Evolutionary conservation across 108 stramenopile species (phyloP).

Genomic region (Parmales sp.): DNA sequence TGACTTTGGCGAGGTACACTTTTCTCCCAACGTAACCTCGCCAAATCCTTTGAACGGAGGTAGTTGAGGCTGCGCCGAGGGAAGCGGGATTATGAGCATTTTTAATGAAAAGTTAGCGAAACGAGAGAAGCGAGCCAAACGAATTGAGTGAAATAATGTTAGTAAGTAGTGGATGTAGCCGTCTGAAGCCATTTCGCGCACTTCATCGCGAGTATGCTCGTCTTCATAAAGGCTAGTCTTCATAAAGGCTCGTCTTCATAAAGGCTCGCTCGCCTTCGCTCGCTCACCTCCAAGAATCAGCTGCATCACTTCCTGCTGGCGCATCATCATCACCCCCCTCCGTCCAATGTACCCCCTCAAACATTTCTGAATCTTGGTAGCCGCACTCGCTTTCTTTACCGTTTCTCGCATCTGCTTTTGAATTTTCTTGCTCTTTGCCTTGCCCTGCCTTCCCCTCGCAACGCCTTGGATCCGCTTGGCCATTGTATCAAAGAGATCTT

Average conservation of each 20-base stretch:
- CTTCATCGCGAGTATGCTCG: no score
- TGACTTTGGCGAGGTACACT: slow-evolving; percentile 4
- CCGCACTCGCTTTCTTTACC: not conserved
- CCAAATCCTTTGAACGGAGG: not conserved
- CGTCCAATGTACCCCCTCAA: slow-evolving; percentile 5
- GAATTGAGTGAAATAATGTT: no score
- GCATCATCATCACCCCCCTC: not conserved
- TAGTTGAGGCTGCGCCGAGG: no score
- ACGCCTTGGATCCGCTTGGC: slow-evolving; percentile 28
- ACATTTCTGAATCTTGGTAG: not conserved
- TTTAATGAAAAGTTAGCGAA: no score
- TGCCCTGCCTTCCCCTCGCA: slow-evolving; percentile 15
- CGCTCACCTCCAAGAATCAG: not conserved
- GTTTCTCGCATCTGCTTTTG: not conserved
- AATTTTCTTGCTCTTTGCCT: not conserved
- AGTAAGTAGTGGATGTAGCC: no score
- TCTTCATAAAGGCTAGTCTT: no score
- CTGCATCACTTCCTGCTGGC: slow-evolving; percentile 8
- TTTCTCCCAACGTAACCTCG: slow-evolving; percentile 2
- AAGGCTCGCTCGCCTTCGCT: no score
- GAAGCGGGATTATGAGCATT: no score
- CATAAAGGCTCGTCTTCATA: no score
- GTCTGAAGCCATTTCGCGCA: no score
- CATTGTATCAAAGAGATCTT: slow-evolving; percentile 18
- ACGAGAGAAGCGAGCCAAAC: no score